Base-by-base conservation (phyloP, 164 flowering plant species). In the Vitis rupestris region DNA sequence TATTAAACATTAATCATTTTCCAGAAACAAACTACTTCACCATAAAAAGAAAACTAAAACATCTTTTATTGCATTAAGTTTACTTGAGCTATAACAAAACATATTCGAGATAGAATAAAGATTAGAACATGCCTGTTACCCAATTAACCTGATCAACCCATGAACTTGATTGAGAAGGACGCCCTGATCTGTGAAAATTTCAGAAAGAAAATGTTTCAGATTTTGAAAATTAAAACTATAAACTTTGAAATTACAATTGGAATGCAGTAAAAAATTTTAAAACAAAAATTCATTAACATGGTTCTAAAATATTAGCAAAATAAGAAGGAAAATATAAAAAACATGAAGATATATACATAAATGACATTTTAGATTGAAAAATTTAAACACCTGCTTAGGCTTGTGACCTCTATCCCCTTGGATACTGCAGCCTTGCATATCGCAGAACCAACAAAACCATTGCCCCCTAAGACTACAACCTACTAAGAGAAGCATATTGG, bases 391-490 rank as follows among this genome's bases (percentile, higher is more conserved):
- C 98, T 93, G 97, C 92, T 95, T 47, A 95, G 75, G 80, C 99
- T 91, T 61, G 82, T 68, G 47, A 85, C 98, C 70, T 95, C 99
- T 65, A 95, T 85, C 58, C 98, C 98, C 74, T 86, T 87, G 48
- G 96, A 86, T 31, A 89, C 88, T 54, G 99, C 99, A 74, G 97
- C 97, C 77, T 86, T 93, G 88, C 99, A 95, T 71, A 95, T 90
- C 65, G 98, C 97, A 70, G 97, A 91, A 64, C 99, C 98, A 75
- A 95, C 97, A 82, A 95, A 95, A 65, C 99, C 98, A 73, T 69
- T 91, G 79, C 99, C 99, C 76, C 99, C 99, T 79, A 95, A 78
- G 27, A 93, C 97, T 9, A 93, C 97, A 80, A 95, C 74, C 99
- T 95, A 84, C 71, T 44, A 77, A 68, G 57, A 55, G 70, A 73